phyloP scores from a whole-genome alignment of 495 filamentous ascomycete genomes.

The Podospora pseudocomata region DNA sequence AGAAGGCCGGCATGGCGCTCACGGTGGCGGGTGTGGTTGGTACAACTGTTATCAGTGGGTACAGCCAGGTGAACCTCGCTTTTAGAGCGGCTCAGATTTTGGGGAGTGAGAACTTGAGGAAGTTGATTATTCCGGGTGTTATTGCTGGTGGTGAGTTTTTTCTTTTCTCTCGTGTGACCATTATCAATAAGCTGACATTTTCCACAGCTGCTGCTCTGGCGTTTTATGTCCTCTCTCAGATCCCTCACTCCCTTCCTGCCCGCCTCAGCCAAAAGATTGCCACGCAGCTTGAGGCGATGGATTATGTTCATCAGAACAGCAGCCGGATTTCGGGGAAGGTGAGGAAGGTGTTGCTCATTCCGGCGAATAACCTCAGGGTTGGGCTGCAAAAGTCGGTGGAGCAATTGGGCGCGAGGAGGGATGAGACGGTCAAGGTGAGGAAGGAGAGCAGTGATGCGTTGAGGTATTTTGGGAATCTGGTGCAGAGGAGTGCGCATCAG shows the following conservation, averaged over 20 bases:
- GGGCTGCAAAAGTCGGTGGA: slow-evolving; percentile 78
- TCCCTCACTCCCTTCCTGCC: slow-evolving; percentile 82
- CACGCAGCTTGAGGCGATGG: slow-evolving; percentile 67
- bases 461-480: slow-evolving; percentile 84
- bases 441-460: slow-evolving; percentile 69
- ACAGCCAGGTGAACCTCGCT: slow-evolving; percentile 85
- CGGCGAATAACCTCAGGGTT: slow-evolving; percentile 74
- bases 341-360: slow-evolving; percentile 79
- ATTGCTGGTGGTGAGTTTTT: slow-evolving; percentile 66
- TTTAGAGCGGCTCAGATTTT: slow-evolving; percentile 73
- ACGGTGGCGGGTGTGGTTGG: slow-evolving; percentile 87
- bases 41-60: slow-evolving; percentile 71
- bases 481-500: slow-evolving; percentile 69
- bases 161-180: background rate
- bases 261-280: slow-evolving; percentile 84
- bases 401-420: slow-evolving; percentile 68
- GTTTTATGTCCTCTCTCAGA: slow-evolving; percentile 76
- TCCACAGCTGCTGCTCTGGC: slow-evolving; percentile 62
- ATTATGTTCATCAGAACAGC: slow-evolving; percentile 89
- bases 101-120: slow-evolving; percentile 78
- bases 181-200: slow-evolving; percentile 12
- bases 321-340: slow-evolving; percentile 76
- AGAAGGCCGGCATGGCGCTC: slow-evolving; percentile 91
- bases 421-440: slow-evolving; percentile 73
- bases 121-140: slow-evolving; percentile 75